Evolutionary conservation across 257 asterid species (phyloP).

Genomic region (Solanum appendiculatum): DNA sequence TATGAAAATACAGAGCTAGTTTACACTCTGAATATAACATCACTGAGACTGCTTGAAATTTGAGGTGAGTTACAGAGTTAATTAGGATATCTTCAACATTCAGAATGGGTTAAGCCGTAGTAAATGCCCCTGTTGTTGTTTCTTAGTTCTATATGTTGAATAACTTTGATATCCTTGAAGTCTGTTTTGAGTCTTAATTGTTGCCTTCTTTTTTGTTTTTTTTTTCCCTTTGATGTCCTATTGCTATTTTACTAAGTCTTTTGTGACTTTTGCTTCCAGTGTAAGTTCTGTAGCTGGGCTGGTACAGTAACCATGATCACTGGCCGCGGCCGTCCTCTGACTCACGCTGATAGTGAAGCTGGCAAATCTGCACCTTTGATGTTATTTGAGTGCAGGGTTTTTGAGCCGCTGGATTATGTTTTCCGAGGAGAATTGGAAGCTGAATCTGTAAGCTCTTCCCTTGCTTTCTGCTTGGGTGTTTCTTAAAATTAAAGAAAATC

Average conservation of each 20-base stretch:
- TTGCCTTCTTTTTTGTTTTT: background rate
- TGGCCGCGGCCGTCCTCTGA: constrained; percentile 70
- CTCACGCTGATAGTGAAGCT: constrained; percentile 41
- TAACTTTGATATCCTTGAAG: background rate
- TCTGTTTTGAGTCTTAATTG: background rate
- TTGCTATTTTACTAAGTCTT: background rate
- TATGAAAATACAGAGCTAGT: background rate
- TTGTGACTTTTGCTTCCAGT: constrained; percentile 27
- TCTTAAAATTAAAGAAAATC: background rate
- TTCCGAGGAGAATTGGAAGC: constrained; percentile 80
- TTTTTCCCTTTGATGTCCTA: background rate
- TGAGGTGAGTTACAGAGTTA: background rate
- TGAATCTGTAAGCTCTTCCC: constrained; percentile 54
- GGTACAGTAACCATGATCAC: constrained; percentile 69
- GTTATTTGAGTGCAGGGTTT: constrained; percentile 69
- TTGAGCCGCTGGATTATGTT: constrained; percentile 57
- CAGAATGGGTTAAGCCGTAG: too few relatives aligned
- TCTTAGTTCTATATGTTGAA: background rate
- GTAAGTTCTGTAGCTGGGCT: constrained; percentile 82
- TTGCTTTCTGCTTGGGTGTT: background rate
- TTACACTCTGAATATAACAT: background rate
- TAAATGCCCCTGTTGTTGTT: too few relatives aligned
- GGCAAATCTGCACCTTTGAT: constrained; percentile 51
- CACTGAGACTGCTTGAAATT: background rate
- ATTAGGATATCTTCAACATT: background rate